Evolutionary conservation across 2,329 filamentous ascomycete genomes (phyloP).

Genomic region (Arachnomyces sp.): DNA sequence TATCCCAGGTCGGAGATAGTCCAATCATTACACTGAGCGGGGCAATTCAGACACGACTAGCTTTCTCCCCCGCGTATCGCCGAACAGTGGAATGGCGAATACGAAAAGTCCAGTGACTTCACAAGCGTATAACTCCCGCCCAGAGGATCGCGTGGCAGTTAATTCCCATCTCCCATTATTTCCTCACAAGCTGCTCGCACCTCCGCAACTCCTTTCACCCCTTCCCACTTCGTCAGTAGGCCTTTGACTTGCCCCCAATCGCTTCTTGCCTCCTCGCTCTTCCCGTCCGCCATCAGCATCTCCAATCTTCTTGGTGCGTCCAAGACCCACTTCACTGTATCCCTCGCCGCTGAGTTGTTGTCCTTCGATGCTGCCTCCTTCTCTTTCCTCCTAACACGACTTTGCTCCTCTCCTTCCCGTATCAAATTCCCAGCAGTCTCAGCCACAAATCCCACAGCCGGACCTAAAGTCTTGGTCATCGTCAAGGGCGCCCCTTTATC

Average conservation of each 20-base stretch:
- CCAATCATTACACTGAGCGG: too few relatives aligned
- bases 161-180: constrained; percentile 22
- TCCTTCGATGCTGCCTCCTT: constrained; percentile 13
- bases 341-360: constrained; percentile 25
- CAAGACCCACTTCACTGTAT: constrained; percentile 40
- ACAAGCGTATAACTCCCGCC: too few relatives aligned
- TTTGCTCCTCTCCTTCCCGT: constrained; percentile 31
- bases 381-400: constrained; percentile 20
- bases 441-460: constrained; percentile 36
- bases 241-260: constrained; percentile 35
- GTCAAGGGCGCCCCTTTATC: constrained; percentile 36
- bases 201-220: constrained; percentile 36
- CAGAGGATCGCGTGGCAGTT: too few relatives aligned
- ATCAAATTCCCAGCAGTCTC: constrained; percentile 35
- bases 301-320: constrained; percentile 32
- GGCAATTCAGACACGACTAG: too few relatives aligned
- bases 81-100: too few relatives aligned
- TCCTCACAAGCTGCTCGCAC: constrained; percentile 32
- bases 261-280: constrained; percentile 31
- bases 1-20: too few relatives aligned
- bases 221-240: constrained; percentile 35
- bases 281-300: constrained; percentile 28
- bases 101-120: too few relatives aligned
- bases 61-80: too few relatives aligned
- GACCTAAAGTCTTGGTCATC: constrained; percentile 37